A percentile compares a stretch with the other conserved stretches of the same genome.
Evolutionary conservation across 345 rosid genomes (phyloP).

Genomic region (Geranium rotundifolium): DNA sequence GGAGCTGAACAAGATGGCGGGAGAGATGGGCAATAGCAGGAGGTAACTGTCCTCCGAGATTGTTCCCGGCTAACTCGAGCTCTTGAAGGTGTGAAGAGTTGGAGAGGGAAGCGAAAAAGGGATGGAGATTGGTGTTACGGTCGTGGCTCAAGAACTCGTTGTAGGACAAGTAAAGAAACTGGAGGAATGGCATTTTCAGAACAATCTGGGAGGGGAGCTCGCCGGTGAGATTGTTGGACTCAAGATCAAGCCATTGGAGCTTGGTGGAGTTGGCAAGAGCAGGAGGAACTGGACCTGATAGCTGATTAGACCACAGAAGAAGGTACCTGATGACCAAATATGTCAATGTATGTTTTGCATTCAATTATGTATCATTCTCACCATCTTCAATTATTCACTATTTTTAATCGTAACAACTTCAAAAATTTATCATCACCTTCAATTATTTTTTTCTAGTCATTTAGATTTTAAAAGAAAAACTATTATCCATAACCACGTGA

Average conservation of each 20-base stretch:
- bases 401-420: too few species aligned
- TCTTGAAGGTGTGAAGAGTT: slow-evolving; percentile 53
- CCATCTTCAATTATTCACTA: too few species aligned
- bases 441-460: too few species aligned
- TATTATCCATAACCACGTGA: too few species aligned
- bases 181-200: slow-evolving; percentile 45
- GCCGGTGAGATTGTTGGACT: slow-evolving; percentile 55
- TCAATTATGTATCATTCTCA: too few species aligned
- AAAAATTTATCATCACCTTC: too few species aligned
- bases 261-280: slow-evolving; percentile 58
- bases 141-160: slow-evolving; percentile 61
- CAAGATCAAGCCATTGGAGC: slow-evolving; percentile 77
- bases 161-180: slow-evolving; percentile 71
- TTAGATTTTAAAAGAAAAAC: too few species aligned
- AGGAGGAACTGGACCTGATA: slow-evolving; percentile 44
- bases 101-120: slow-evolving; percentile 56
- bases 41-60: slow-evolving; percentile 59
- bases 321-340: slow-evolving; percentile 20
- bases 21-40: slow-evolving; percentile 55
- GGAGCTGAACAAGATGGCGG: slow-evolving; percentile 43
- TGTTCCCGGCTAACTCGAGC: slow-evolving; percentile 72
- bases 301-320: slow-evolving; percentile 75
- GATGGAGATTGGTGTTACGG: slow-evolving; percentile 64
- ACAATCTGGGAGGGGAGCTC: slow-evolving; percentile 59
- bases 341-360: too few species aligned